These are phyloP conservation scores for Purshia tridentata DNA, from an alignment of 306 rosid genomes.

Conservation along the genomic window DNA sequence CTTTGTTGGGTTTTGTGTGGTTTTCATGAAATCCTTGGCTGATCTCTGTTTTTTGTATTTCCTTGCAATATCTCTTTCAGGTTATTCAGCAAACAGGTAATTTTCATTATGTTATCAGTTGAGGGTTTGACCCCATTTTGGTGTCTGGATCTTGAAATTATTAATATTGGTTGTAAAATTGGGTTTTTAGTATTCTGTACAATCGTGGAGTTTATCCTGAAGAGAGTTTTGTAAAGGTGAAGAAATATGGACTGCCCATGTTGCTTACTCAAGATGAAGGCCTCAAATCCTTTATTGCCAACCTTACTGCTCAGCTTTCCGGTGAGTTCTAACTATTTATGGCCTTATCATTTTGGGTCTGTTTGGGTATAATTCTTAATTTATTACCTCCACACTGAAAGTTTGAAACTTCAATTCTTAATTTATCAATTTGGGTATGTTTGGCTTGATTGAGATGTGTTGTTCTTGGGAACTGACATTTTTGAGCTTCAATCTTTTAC, in stretches of 20 bases:
- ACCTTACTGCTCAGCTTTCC: conserved; percentile 76
- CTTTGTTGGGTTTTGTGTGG: conserved; percentile 5
- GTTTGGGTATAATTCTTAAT: neutral
- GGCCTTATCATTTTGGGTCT: neutral
- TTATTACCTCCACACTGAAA: neutral
- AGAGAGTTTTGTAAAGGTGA: conserved; percentile 85
- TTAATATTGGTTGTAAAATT: conserved; percentile 9
- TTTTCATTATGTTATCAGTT: neutral
- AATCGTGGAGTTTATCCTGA: conserved; percentile 96
- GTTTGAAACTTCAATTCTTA: neutral
- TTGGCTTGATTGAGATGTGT: conserved; percentile 6
- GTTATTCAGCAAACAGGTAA: conserved; percentile 97
- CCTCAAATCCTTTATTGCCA: conserved; percentile 76
- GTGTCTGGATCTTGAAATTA: neutral
- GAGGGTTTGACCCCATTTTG: neutral
- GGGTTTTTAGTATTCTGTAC: conserved; percentile 58
- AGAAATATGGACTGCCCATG: conserved; percentile 96
- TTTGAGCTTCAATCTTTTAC: conserved; percentile 28
- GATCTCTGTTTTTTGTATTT: conserved; percentile 16
- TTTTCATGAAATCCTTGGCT: conserved; percentile 4
- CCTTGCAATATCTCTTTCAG: conserved; percentile 40
- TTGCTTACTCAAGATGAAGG: conserved; percentile 93
- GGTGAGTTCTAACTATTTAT: conserved; percentile 37
- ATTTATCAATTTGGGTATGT: neutral
- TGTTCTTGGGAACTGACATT: neutral